Evolutionary conservation across 1,284 basidiomycete species (phyloP).

Genomic region (Xanthoconium separans): DNA sequence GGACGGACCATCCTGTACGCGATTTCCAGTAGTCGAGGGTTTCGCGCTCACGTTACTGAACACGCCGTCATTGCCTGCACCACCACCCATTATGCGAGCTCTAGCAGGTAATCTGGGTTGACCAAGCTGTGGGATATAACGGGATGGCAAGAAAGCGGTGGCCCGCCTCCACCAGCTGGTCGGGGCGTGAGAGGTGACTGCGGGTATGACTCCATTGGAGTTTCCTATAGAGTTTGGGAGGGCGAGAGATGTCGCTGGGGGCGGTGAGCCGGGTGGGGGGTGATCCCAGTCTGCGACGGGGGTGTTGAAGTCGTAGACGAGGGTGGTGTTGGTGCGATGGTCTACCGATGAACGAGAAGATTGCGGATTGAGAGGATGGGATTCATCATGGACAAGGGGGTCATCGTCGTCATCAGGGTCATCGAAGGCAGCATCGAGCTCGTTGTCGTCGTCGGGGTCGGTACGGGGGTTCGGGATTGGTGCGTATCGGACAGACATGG

Average conservation of each 20-base stretch:
- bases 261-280: conserved; percentile 85
- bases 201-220: conserved; percentile 76
- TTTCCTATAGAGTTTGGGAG: conserved; percentile 75
- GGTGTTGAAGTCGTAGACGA: conserved; percentile 82
- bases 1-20: conserved; percentile 60
- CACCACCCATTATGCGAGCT: conserved; percentile 57
- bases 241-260: conserved; percentile 59
- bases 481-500: conserved; percentile 69
- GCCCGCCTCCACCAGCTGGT: conserved; percentile 55
- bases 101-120: conserved; percentile 31
- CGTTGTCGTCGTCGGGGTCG: conserved; percentile 51
- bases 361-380: conserved; percentile 51
- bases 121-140: conserved; percentile 47
- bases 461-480: conserved; percentile 61
- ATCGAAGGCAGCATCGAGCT: conserved; percentile 78
- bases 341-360: conserved; percentile 24
- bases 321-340: conserved; percentile 27
- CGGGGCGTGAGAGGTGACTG: conserved; percentile 38
- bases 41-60: conserved; percentile 97
- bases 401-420: conserved; percentile 67
- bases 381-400: conserved; percentile 40
- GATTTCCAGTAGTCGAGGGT: conserved; percentile 57
- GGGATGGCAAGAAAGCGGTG: conserved; percentile 54
- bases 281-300: conserved; percentile 71
- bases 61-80: conserved; percentile 86